Base-by-base conservation (phyloP, 1,284 basidiomycete species). In the Gymnopus androsaceus region DNA sequence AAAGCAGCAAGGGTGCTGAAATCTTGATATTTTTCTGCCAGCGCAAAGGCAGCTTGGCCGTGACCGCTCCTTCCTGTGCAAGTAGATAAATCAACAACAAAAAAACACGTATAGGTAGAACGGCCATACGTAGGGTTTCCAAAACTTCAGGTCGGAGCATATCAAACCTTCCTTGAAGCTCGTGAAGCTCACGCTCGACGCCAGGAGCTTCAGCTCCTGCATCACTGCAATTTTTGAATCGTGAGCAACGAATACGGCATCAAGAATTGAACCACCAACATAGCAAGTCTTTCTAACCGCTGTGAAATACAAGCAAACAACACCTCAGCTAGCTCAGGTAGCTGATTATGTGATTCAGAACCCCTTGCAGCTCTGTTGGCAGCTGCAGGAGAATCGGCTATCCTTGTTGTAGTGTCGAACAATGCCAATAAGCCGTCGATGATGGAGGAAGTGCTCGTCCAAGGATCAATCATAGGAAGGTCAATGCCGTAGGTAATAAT, bases 11-110 rank as follows among this genome's bases (percentile, higher is more conserved):
- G 80, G 34, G 85, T 91, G 12, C 81, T 76, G 74, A 91, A 97
- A 69, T 97, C 94, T 23, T 79, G 79, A 68, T 95, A 94, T 61
- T 88, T 79, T 65, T 96, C 93, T 2, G 94, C 94, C 1, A 97
- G 81, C 6, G 76, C 70, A 69, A 94, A 95, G 0, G 94, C 94
- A 48, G 85, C 74, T 33, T 82, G 77, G 7, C 81, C 78, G 60
- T 88, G 80, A 3, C 87, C 88, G 55, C 85, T 84, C 51, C 78
- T 78, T n/a, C 86, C 87, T 90, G 33, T 37, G 44, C n/a, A n/a
- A n/a, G n/a, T n/a, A 46, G 4, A 51, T 19, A 27, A 27, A 36
- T 60, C 21, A 57, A 47, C 52, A 25, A 52, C 21, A 17, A 25
- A 55, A 19, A 53, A 19, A 23, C 40, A 46, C 1, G 3, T 61